Evolutionary conservation across 1,139 yeast genomes (phyloP), one percentile per base, ranked within the genome.

Genomic region (Debaryomyces nepalensis): DNA sequence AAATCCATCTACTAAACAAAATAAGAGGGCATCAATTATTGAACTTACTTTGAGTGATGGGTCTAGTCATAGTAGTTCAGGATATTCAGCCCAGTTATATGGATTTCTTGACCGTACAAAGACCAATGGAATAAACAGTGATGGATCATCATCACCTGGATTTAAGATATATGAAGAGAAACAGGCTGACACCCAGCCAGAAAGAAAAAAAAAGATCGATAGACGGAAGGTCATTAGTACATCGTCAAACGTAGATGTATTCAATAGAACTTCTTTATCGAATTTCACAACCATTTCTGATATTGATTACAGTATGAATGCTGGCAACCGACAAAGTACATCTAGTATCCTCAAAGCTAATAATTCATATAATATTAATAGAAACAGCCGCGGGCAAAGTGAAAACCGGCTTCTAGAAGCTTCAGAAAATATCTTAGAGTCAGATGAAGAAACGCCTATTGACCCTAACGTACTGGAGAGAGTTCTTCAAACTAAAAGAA

Each of bases 171-270:
- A 47, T 10, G 43, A 46, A 10, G 58, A 53, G 29, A 43, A 44
- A 22, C 27, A 38, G 16, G 22, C 34, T 7, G 21, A 23, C 14
- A 27, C 21, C 22, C 33, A 26, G 8, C 5, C 26, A 14, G 23
- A 36, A 22, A 15, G 16, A 14, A 26, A 16, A 16, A 4, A 18
- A 12, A 30, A 31, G n/a, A 33, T 26, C 8, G 55, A 50, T 11
- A 37, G 54, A 33, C 36, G 42, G 9, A 49, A 53, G 30, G 52
- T 53, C 15, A 40, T 54, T 11, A 52, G 58, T 29, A 48, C 57
- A 4, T 52, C 58, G 3, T 55, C 61, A 20, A 51, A 53, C 40
- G 41, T 52, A 14, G 59, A 57, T 26, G 35, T 41, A 5, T 23
- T 38, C 31, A 54, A 52, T 33, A 38, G 57, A 6, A 49, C 51